Conservation (phyloP, 192 early-diverging fungal genomes). For the Coemansia sp. region DNA sequence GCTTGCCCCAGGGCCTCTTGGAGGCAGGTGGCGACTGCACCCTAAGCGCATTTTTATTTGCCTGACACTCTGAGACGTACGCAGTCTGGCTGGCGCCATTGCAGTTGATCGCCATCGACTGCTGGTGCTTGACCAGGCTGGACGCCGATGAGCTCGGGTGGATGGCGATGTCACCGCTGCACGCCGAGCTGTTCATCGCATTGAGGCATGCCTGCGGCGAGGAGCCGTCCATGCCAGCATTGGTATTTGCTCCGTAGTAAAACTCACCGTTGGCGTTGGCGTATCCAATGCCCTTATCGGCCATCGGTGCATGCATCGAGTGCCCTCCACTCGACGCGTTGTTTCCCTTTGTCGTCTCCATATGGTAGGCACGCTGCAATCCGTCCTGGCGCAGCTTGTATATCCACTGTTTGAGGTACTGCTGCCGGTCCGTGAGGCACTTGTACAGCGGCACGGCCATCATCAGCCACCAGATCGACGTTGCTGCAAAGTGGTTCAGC, state of each 20-base stretch:
- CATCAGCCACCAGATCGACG: slow-evolving; percentile 41
- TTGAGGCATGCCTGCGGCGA: background rate
- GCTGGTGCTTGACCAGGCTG: background rate
- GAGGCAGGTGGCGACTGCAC: background rate
- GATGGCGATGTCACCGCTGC: background rate
- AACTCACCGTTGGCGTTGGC: background rate
- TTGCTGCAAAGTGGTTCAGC: slow-evolving; percentile 34
- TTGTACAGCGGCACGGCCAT: slow-evolving; percentile 38
- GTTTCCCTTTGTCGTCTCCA: slow-evolving; percentile 1
- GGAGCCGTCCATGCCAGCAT: background rate
- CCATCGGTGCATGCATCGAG: background rate
- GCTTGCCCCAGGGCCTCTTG: background rate
- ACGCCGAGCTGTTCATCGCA: background rate
- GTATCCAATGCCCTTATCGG: background rate
- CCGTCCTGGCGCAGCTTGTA: slow-evolving; percentile 31
- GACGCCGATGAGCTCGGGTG: background rate
- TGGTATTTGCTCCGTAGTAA: background rate
- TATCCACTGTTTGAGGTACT: slow-evolving; percentile 24
- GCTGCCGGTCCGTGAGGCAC: slow-evolving; percentile 19
- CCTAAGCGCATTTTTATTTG: background rate
- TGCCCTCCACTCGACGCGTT: background rate
- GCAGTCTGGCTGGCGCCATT: background rate
- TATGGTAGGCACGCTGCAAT: slow-evolving; percentile 29
- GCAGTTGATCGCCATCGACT: background rate
- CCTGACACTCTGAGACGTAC: background rate